A percentile compares a stretch with the other conserved stretches of the same genome.
phyloP scores from a whole-genome alignment of 345 rosid species.

The Acer negundo region DNA sequence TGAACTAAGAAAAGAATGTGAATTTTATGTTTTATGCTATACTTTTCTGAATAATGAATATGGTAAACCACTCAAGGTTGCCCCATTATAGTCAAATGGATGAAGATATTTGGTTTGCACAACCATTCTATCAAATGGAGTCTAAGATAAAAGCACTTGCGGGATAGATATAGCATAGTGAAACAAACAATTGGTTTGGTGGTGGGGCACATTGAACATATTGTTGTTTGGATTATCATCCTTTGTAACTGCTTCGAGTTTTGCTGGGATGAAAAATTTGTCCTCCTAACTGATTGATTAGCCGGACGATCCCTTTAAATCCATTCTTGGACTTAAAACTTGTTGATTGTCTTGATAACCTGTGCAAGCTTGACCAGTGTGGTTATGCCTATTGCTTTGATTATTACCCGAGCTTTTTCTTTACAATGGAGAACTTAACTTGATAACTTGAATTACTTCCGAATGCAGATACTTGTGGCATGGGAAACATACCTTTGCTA shows the following conservation, averaged over 20 bases:
- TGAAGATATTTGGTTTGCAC: background rate
- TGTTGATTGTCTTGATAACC: too few relatives aligned
- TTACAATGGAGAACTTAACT: background rate
- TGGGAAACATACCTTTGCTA: conserved; percentile 86
- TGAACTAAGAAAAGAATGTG: background rate
- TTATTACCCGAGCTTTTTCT: too few relatives aligned
- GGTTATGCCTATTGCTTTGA: too few relatives aligned
- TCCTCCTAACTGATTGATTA: background rate
- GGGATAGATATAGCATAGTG: background rate
- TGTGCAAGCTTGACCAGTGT: too few relatives aligned
- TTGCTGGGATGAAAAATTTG: background rate
- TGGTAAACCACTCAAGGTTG: background rate
- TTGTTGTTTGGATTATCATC: background rate
- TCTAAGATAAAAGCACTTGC: too few relatives aligned
- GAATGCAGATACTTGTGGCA: conserved; percentile 84
- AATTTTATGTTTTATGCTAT: background rate
- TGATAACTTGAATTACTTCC: conserved; percentile 4
- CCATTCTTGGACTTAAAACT: background rate
- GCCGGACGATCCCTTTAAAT: background rate
- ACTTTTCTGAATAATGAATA: conserved; percentile 1
- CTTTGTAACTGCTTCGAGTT: background rate
- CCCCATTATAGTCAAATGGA: background rate
- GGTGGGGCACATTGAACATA: background rate
- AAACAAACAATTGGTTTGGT: background rate
- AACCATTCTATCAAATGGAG: too few relatives aligned